phyloP scores from a whole-genome alignment of 2,329 filamentous ascomycete genomes.

The Botrytis fragariae region DNA sequence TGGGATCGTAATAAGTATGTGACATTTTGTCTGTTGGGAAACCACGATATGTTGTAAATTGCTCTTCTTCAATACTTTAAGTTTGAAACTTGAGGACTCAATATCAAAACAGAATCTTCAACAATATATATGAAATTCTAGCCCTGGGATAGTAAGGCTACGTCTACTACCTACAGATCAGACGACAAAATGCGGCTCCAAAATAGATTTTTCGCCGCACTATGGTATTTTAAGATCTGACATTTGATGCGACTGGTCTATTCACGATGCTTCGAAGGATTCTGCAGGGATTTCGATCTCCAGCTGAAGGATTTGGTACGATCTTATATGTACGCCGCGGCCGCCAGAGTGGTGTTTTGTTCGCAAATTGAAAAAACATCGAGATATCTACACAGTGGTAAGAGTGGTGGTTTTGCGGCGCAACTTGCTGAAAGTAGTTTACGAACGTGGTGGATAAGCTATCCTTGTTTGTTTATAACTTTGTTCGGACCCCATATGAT shows the following conservation, averaged over 20 bases:
- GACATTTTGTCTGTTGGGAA: not conserved
- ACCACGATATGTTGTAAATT: not conserved
- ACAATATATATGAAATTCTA: not conserved
- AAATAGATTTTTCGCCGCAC: not conserved
- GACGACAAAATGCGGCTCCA: not conserved
- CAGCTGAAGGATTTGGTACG: not conserved
- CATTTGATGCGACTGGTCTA: not conserved
- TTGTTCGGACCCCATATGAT: not conserved
- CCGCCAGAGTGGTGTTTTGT: not conserved
- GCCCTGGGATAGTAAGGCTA: not conserved
- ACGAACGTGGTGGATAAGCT: not conserved
- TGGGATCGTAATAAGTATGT: constrained; percentile 4
- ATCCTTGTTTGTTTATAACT: not conserved
- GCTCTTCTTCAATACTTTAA: not conserved
- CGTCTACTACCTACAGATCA: not conserved
- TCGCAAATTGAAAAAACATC: not conserved
- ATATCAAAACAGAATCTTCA: not conserved
- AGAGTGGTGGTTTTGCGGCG: not conserved
- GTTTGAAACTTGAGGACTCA: not conserved
- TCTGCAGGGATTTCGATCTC: not conserved
- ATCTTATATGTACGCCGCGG: not conserved
- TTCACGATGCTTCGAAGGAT: not conserved
- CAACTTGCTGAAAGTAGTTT: not conserved
- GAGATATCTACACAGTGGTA: not conserved
- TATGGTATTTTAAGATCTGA: not conserved